These are phyloP conservation scores for Candida boleticola DNA, from an alignment of 805 yeast species.

Conservation along the genomic window DNA sequence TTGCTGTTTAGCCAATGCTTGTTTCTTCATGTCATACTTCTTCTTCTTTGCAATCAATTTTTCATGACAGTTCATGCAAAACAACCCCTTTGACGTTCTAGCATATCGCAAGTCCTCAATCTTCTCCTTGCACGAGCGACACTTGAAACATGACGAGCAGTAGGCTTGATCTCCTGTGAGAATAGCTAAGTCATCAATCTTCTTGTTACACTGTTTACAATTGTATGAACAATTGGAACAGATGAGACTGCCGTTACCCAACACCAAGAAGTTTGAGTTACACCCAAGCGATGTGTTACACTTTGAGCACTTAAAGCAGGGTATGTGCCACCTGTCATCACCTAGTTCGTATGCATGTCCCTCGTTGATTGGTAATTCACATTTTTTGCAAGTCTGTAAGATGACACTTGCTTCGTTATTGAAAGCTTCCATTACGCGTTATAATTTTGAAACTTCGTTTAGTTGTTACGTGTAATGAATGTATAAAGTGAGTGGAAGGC, in stretches of 20 bases:
- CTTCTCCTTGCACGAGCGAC: constrained; percentile 80
- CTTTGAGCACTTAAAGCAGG: constrained; percentile 87
- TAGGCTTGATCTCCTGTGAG: constrained; percentile 94
- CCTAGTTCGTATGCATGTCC: constrained; percentile 96
- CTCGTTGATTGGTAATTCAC: constrained; percentile 57
- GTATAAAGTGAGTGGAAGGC: constrained; percentile 1
- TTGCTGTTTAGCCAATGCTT: constrained; percentile 27
- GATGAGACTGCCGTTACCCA: constrained; percentile 89
- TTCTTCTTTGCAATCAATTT: constrained; percentile 73
- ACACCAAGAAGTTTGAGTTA: constrained; percentile 82
- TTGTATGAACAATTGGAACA: constrained; percentile 92
- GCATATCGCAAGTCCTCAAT: constrained; percentile 91
- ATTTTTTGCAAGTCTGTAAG: constrained; percentile 39
- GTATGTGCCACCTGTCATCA: constrained; percentile 92
- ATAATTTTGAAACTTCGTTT: too few relatives aligned
- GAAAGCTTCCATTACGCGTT: constrained; percentile 1
- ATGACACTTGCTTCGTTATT: neutral
- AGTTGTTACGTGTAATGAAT: constrained; percentile 1
- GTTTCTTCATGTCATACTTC: constrained; percentile 51
- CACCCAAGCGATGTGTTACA: constrained; percentile 79
- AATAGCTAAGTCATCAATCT: constrained; percentile 90
- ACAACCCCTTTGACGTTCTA: constrained; percentile 86
- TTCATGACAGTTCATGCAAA: constrained; percentile 92
- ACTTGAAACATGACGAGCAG: constrained; percentile 85
- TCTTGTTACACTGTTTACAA: constrained; percentile 79